Base-by-base conservation (phyloP, 306 rosid species). In the Sindora glabra region DNA sequence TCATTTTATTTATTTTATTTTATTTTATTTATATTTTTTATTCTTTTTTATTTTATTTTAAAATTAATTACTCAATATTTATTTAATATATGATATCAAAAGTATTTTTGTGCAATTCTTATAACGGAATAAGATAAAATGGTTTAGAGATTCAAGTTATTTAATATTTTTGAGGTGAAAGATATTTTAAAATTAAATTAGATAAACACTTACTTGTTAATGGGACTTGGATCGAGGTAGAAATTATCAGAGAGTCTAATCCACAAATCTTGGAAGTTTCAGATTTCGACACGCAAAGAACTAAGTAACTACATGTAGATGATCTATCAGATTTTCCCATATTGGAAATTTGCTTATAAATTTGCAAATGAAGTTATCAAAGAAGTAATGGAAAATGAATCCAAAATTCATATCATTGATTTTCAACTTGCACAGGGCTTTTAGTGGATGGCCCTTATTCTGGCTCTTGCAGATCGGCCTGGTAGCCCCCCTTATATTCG, bases 121-220 rank as follows among this genome's bases (percentile, higher is more conserved):
- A n/a, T n/a, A n/a, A n/a, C n/a, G n/a, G n/a, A n/a, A n/a, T n/a
- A n/a, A n/a, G n/a, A n/a, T n/a, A n/a, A n/a, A n/a, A n/a, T n/a
- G n/a, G n/a, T n/a, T n/a, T n/a, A n/a, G n/a, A n/a, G n/a, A n/a
- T n/a, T n/a, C n/a, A n/a, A n/a, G n/a, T n/a, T n/a, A n/a, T n/a
- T n/a, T n/a, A n/a, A n/a, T n/a, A n/a, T n/a, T n/a, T n/a, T n/a
- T n/a, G n/a, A n/a, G n/a, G n/a, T n/a, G n/a, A n/a, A n/a, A n/a
- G n/a, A n/a, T n/a, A n/a, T n/a, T n/a, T n/a, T n/a, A n/a, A n/a
- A n/a, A n/a, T n/a, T n/a, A n/a, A n/a, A n/a, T n/a, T n/a, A n/a
- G n/a, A n/a, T n/a, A n/a, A n/a, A n/a, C n/a, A n/a, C 99, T 68
- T 94, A 94, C 82, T 26, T 86, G 90, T 75, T 94, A 80, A 97